A percentile compares a stretch with the other conserved stretches of the same genome.
phyloP scores from a whole-genome alignment of 202 grass and related monocot species.

The Hordeum pubiflorum region DNA sequence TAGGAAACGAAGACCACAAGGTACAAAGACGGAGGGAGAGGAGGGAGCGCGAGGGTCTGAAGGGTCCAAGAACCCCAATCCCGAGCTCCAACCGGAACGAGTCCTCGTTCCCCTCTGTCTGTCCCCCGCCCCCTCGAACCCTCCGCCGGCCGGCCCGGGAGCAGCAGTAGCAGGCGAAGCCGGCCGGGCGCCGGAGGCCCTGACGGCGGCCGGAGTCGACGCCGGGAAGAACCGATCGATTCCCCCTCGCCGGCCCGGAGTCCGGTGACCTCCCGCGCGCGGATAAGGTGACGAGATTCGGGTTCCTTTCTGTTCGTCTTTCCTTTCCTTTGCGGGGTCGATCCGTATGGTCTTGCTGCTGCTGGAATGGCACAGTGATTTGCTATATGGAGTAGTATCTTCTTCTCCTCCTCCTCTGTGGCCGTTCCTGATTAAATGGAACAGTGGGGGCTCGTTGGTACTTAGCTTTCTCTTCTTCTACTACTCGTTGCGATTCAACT shows the following conservation, averaged over 20 bases:
- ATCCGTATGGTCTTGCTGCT: background rate
- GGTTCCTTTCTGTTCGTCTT: background rate
- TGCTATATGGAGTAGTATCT: background rate
- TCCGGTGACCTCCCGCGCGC: background rate
- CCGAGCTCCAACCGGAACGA: background rate
- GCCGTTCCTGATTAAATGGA: background rate
- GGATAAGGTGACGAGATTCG: slow-evolving; percentile 22
- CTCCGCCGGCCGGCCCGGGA: background rate
- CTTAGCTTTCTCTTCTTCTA: background rate
- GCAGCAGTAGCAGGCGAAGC: background rate
- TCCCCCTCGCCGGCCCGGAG: background rate
- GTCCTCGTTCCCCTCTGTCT: background rate
- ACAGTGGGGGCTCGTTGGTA: background rate
- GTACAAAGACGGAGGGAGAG: background rate
- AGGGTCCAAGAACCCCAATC: background rate
- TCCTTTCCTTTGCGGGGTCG: background rate
- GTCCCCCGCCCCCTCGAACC: background rate
- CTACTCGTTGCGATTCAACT: too few species aligned
- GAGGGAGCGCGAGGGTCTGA: background rate
- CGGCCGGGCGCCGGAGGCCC: background rate
- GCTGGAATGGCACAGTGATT: slow-evolving; percentile 3
- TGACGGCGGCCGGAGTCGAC: background rate
- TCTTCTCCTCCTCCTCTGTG: background rate
- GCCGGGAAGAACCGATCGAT: background rate
- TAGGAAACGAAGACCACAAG: slow-evolving; percentile 22